phyloP scores from a whole-genome alignment of 2,329 filamentous ascomycete genomes.

The Graphilbum fragrans region DNA sequence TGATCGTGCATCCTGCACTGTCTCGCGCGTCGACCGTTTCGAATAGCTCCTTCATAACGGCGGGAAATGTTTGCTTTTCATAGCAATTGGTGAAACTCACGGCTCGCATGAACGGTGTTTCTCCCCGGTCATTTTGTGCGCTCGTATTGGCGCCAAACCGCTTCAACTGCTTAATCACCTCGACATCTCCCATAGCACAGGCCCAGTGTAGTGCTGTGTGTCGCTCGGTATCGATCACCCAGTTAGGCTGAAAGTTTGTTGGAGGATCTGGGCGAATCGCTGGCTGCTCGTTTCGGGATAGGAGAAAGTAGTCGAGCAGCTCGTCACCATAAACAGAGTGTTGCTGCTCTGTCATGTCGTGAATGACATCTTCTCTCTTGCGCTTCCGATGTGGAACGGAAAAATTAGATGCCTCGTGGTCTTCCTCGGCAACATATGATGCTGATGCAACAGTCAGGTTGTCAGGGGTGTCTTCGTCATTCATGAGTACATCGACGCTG shows the following conservation, averaged over 20 bases:
- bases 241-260: slow-evolving; percentile 75
- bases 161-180: slow-evolving; percentile 80
- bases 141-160: slow-evolving; percentile 65
- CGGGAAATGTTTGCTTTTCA: slow-evolving; percentile 83
- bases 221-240: slow-evolving; percentile 83
- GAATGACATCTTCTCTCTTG: slow-evolving; percentile 55
- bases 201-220: slow-evolving; percentile 96
- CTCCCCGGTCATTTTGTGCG: slow-evolving; percentile 58
- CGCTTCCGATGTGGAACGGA: slow-evolving; percentile 57
- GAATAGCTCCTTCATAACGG: slow-evolving; percentile 71
- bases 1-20: slow-evolving; percentile 71
- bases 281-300: slow-evolving; percentile 66
- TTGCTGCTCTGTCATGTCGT: slow-evolving; percentile 62
- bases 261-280: slow-evolving; percentile 68
- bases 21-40: slow-evolving; percentile 72
- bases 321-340: slow-evolving; percentile 89
- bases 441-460: slow-evolving; percentile 74
- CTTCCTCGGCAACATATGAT: slow-evolving; percentile 72
- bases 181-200: slow-evolving; percentile 90
- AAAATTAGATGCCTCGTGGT: slow-evolving; percentile 57
- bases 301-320: slow-evolving; percentile 90
- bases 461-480: slow-evolving; percentile 72
- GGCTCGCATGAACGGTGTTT: slow-evolving; percentile 88
- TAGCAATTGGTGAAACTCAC: slow-evolving; percentile 96
- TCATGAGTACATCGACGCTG: slow-evolving; percentile 46